Evolutionary conservation across 2,329 filamentous ascomycete species (phyloP).

Genomic region (Lojkania enalia): DNA sequence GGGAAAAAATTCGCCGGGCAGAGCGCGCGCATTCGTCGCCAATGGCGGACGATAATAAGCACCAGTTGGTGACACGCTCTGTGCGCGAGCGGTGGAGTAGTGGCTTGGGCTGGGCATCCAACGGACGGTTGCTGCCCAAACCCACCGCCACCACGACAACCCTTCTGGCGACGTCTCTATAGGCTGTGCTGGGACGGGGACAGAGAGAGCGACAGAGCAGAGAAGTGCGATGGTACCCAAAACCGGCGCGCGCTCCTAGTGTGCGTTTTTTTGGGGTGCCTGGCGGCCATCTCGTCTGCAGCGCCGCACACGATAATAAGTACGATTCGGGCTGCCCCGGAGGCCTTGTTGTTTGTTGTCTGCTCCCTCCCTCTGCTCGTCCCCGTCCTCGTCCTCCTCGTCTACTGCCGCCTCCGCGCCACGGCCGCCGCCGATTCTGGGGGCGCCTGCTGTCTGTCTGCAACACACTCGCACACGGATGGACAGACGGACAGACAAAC

Average conservation of each 20-base stretch:
- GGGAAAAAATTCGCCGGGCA: not conserved
- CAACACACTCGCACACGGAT: too few species aligned
- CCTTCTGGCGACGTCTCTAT: not conserved
- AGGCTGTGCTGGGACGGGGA: not conserved
- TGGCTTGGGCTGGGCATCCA: not conserved
- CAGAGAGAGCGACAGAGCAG: slow-evolving; percentile 8
- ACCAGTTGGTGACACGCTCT: not conserved
- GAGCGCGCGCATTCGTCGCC: not conserved
- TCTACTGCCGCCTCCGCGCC: not conserved
- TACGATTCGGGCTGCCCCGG: not conserved
- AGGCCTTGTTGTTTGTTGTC: too few species aligned
- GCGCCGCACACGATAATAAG: too few species aligned
- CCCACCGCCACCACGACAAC: slow-evolving; percentile 24
- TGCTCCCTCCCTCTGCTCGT: not conserved
- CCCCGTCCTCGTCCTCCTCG: not conserved
- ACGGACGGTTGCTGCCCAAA: slow-evolving; percentile 31
- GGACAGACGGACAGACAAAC: too few species aligned
- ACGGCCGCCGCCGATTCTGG: too few species aligned
- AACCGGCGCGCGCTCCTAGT: slow-evolving; percentile 1
- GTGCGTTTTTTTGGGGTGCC: too few species aligned
- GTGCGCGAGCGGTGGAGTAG: not conserved
- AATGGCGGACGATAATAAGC: not conserved
- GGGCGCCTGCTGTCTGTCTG: too few species aligned
- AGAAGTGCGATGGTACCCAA: slow-evolving; percentile 32
- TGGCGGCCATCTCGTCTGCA: too few species aligned